These are phyloP conservation scores for Calonectria hawksworthii DNA, from an alignment of 2,329 filamentous ascomycete genomes.

Conservation along the genomic window DNA sequence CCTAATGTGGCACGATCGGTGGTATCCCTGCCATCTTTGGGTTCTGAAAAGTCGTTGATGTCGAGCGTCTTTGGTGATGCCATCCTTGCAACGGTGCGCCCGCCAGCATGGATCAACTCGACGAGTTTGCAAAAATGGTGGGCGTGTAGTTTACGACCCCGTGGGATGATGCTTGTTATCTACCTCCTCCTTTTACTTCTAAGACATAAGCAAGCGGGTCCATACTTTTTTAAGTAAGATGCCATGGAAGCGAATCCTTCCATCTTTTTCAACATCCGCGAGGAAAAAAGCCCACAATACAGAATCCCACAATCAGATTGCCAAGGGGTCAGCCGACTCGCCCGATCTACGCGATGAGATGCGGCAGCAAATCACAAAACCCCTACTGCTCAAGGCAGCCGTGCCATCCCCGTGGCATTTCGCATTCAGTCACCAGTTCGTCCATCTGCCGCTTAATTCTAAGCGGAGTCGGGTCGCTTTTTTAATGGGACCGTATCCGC, in stretches of 20 bases:
- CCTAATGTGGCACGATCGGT: neutral
- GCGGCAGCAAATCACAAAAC: neutral
- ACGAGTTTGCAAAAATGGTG: too few species aligned
- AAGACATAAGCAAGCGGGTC: neutral
- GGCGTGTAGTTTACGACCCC: neutral
- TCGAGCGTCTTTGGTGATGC: neutral
- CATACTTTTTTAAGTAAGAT: neutral
- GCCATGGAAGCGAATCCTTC: neutral
- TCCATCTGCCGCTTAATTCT: neutral
- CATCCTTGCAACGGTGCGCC: neutral
- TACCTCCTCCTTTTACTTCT: neutral
- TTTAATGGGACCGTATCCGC: neutral
- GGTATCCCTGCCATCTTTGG: neutral
- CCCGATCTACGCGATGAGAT: neutral
- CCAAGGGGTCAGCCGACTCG: neutral
- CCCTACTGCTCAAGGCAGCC: neutral
- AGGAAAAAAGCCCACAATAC: neutral
- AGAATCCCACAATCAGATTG: neutral
- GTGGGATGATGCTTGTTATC: neutral
- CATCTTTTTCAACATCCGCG: neutral
- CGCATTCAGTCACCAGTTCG: neutral
- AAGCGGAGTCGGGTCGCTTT: neutral
- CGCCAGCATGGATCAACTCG: neutral
- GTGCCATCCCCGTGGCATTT: neutral
- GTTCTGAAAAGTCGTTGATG: neutral